phyloP scores from a whole-genome alignment of 2,329 filamentous ascomycete genomes.

The Shiraia bambusicola region DNA sequence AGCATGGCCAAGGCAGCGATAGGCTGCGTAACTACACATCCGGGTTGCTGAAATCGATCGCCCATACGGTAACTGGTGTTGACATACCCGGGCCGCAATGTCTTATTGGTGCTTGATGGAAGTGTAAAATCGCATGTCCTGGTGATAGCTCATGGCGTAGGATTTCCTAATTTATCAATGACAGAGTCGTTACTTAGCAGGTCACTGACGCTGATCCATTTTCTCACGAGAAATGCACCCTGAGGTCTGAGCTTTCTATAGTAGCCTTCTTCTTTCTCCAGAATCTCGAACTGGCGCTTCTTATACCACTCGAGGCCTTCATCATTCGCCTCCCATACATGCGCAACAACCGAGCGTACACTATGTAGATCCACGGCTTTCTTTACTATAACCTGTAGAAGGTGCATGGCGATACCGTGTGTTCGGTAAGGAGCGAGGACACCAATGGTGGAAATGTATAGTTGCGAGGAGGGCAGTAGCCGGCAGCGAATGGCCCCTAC shows the following conservation, averaged over 20 bases:
- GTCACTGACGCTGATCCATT: conserved; percentile 44
- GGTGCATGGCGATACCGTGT: conserved; percentile 58
- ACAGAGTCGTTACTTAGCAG: conserved; percentile 16
- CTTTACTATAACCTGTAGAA: conserved; percentile 51
- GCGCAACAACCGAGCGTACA: conserved; percentile 57
- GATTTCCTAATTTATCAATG: background rate
- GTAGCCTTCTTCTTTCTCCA: conserved; percentile 56
- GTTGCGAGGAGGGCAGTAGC: conserved; percentile 43
- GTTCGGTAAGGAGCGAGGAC: conserved; percentile 61
- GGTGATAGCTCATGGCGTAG: background rate
- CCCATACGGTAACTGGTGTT: background rate
- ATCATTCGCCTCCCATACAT: conserved; percentile 65
- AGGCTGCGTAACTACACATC: conserved; percentile 1
- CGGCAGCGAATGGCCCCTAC: conserved; percentile 53
- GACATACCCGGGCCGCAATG: too few relatives aligned
- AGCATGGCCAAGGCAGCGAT: conserved; percentile 1
- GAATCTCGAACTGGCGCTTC: conserved; percentile 58
- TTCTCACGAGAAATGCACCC: conserved; percentile 56
- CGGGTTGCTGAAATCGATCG: conserved; percentile 1
- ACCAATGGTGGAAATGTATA: conserved; percentile 64
- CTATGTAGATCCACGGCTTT: conserved; percentile 54
- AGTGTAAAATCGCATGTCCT: too few relatives aligned
- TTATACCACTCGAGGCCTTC: conserved; percentile 63
- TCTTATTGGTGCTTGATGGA: too few relatives aligned
- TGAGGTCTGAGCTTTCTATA: conserved; percentile 60